Conservation (phyloP, 805 yeast genomes). For the Suhomyces xylopsoci region DNA sequence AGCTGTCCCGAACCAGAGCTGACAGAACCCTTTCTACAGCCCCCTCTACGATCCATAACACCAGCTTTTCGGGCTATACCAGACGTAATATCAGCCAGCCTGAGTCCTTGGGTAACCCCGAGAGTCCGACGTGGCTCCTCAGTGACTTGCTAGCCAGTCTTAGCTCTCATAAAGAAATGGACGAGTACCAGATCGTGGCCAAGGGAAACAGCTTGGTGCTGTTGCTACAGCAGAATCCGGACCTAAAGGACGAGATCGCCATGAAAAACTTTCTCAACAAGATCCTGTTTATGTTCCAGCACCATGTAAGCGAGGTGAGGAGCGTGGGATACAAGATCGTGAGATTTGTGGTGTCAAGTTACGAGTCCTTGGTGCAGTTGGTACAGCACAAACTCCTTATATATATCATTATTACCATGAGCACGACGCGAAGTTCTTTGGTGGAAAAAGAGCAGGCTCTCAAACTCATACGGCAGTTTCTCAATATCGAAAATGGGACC, state of each 20-base stretch:
- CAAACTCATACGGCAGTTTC: constrained; percentile 60
- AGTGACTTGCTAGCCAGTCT: constrained; percentile 60
- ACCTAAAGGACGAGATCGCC: constrained; percentile 61
- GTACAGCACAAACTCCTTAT: constrained; percentile 56
- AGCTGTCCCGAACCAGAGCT: not conserved
- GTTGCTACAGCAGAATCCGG: constrained; percentile 55
- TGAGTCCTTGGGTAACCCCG: not conserved
- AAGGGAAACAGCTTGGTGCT: constrained; percentile 65
- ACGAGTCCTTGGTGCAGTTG: constrained; percentile 53
- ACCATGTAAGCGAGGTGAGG: constrained; percentile 56
- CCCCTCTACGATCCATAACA: not conserved
- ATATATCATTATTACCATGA: constrained; percentile 60
- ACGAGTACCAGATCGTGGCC: constrained; percentile 48
- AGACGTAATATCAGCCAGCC: not conserved
- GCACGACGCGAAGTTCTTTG: constrained; percentile 51
- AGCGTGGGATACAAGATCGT: constrained; percentile 77
- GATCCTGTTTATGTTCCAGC: constrained; percentile 59
- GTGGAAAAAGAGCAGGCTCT: constrained; percentile 77
- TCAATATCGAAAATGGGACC: constrained; percentile 52
- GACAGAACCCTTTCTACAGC: not conserved
- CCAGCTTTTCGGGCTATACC: not conserved
- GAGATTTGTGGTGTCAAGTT: constrained; percentile 57
- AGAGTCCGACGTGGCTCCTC: constrained; percentile 51
- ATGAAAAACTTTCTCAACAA: constrained; percentile 54
- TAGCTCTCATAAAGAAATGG: constrained; percentile 47